Conservation (phyloP, 2,329 filamentous ascomycete species). For the Phialophora expanda region DNA sequence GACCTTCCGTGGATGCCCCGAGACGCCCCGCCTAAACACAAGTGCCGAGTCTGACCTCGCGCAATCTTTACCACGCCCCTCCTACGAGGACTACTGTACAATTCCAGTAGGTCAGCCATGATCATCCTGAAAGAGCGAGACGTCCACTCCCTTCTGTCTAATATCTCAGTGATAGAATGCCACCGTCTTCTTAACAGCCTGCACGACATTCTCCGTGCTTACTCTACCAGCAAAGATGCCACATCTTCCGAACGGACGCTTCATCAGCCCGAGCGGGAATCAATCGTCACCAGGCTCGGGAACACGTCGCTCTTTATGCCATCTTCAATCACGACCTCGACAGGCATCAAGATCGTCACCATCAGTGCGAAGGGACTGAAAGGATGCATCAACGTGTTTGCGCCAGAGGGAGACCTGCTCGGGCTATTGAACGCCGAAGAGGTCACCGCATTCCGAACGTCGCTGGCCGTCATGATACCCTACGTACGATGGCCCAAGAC, state of each 20-base stretch:
- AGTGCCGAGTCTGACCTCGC: no score
- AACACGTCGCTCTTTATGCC: slow-evolving; percentile 76
- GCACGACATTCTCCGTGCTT: slow-evolving; percentile 44
- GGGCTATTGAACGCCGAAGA: slow-evolving; percentile 75
- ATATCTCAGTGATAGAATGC: slow-evolving; percentile 40
- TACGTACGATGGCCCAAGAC: slow-evolving; percentile 26
- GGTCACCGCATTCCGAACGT: slow-evolving; percentile 80
- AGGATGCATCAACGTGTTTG: slow-evolving; percentile 73
- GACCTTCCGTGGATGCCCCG: no score
- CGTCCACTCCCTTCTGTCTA: slow-evolving; percentile 26
- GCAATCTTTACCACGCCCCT: no score
- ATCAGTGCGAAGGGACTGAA: slow-evolving; percentile 60
- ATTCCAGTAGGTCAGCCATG: slow-evolving; percentile 16
- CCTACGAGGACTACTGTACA: neutral
- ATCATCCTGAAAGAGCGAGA: slow-evolving; percentile 30
- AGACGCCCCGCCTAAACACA: no score
- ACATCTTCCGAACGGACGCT: slow-evolving; percentile 42
- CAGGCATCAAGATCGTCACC: slow-evolving; percentile 75
- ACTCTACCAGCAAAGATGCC: slow-evolving; percentile 42
- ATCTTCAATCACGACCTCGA: slow-evolving; percentile 65
- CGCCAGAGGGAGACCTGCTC: slow-evolving; percentile 63
- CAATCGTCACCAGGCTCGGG: slow-evolving; percentile 48
- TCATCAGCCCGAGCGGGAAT: slow-evolving; percentile 52
- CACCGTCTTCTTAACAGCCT: slow-evolving; percentile 47
- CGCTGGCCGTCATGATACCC: slow-evolving; percentile 68